phyloP scores from a whole-genome alignment of 306 rosid genomes.

The Herpetospermum pedunculosum region DNA sequence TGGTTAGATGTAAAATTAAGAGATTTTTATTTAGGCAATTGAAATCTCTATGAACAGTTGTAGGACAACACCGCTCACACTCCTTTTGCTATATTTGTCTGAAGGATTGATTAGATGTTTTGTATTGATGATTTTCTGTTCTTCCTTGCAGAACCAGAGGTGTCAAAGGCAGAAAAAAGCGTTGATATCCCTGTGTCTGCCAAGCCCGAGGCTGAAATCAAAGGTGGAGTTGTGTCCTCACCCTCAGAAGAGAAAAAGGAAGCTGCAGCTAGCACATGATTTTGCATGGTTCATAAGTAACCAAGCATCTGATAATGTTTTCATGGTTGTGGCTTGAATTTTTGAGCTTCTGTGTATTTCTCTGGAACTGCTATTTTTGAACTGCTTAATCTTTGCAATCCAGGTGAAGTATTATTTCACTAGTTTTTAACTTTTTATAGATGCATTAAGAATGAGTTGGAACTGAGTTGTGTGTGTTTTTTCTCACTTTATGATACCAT shows the following conservation, averaged over 20 bases:
- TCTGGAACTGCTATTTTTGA: conserved; percentile 6
- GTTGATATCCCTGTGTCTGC: background rate
- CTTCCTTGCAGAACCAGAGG: conserved; percentile 39
- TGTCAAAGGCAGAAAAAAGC: conserved; percentile 35
- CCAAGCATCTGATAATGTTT: conserved; percentile 21
- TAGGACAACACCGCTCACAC: no score
- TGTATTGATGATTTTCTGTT: background rate
- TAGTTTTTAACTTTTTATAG: background rate
- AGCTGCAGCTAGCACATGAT: conserved; percentile 49
- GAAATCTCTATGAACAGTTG: no score
- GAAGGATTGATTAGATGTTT: background rate
- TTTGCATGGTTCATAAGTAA: conserved; percentile 4
- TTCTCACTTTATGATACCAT: background rate
- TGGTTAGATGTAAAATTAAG: background rate
- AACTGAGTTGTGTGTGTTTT: background rate
- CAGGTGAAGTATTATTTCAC: background rate
- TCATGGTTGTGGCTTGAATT: conserved; percentile 18
- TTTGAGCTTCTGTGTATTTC: conserved; percentile 10
- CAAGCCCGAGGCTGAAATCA: conserved; percentile 12
- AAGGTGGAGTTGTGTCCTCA: conserved; percentile 20
- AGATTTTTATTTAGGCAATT: background rate
- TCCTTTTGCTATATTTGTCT: background rate
- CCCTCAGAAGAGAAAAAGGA: conserved; percentile 45
- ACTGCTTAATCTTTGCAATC: conserved; percentile 13
- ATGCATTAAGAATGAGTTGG: background rate